Base-by-base conservation (phyloP, 768 basidiomycete genomes). In the Tephrocybe sp. region DNA sequence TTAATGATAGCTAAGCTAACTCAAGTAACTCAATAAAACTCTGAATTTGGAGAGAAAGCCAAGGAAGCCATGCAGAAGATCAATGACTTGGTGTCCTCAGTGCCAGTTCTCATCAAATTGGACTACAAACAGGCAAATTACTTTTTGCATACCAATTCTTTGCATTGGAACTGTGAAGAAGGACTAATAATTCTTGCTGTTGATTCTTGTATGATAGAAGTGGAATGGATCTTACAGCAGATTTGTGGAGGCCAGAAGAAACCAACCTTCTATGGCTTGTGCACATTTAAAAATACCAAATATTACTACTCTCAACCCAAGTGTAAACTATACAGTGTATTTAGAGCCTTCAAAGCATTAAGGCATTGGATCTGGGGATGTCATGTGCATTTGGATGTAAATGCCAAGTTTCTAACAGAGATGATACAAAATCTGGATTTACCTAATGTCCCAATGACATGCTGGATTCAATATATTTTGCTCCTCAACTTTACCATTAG, bases 361-460 rank as follows among this genome's bases (percentile, higher is more conserved):
- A 15, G 67, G 1, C 60, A 69, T 32, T 50, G 65, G 1, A 45
- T 72, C 2, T 69, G 62, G 63, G 71, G 67, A 9, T 45, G 67
- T 0, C 62, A 63, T 45, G 66, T 73, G 39, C 40, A 61, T 4
- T 18, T 73, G 0, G 68, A 75, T 44, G 62, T 70, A 4, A 69
- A 75, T 51, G 73, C 68, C 0, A 63, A 67, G 36, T 69, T 65
- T 32, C 61, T 77, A 0, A 63, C 60, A 24, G 66, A 66, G 8
- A 75, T 73, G 73, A 51, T 76, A 3, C 63, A 62, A 20, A 55
- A 65, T 0, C 72, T 72, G 0, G 68, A 76, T 40, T 48, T 71
- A 0, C 72, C 73, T 0, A 72, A 69, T 45, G 66, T 69, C 0
- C 61, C 70, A 0, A 64, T 75, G 45, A 68, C 72, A 9, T 46